A percentile compares a stretch with the other conserved stretches of the same genome.
phyloP scores from a whole-genome alignment of 208 protist species.

The Naegleria fowleri region DNA sequence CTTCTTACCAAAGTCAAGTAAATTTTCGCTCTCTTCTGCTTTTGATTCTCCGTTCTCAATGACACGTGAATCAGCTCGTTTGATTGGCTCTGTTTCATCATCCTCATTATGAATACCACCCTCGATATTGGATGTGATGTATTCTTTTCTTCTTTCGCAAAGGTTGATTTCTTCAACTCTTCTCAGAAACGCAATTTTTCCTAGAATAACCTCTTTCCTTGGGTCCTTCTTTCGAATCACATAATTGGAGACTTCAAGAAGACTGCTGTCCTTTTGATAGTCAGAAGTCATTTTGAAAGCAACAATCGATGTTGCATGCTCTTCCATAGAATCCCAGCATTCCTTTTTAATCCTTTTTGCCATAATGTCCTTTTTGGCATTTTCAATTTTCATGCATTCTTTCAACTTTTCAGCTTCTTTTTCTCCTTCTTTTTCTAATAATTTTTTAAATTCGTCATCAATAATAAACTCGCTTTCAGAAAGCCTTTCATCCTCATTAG shows the following conservation, averaged over 20 bases:
- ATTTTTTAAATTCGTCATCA: conserved; percentile 52
- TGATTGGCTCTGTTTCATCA: background rate
- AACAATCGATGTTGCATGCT: conserved; percentile 55
- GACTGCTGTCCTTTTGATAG: background rate
- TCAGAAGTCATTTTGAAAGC: conserved; percentile 40
- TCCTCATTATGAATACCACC: background rate
- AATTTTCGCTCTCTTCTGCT: background rate
- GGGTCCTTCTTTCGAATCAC: conserved; percentile 52
- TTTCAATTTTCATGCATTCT: conserved; percentile 60
- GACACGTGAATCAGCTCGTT: background rate
- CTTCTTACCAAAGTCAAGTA: background rate
- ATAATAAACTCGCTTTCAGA: conserved; percentile 62
- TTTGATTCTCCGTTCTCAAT: background rate
- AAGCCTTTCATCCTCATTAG: conserved; percentile 45
- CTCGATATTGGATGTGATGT: background rate
- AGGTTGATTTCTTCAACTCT: conserved; percentile 47
- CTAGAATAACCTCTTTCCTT: conserved; percentile 45
- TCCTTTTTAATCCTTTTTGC: conserved; percentile 56
- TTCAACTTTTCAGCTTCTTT: conserved; percentile 55
- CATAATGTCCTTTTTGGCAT: conserved; percentile 64
- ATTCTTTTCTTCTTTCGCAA: background rate
- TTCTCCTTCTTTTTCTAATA: conserved; percentile 54
- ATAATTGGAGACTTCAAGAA: conserved; percentile 61
- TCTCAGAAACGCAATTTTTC: conserved; percentile 69
- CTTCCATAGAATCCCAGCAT: conserved; percentile 74